Conservation (phyloP, 2,329 filamentous ascomycete genomes). For the Sporothrix sp. region DNA sequence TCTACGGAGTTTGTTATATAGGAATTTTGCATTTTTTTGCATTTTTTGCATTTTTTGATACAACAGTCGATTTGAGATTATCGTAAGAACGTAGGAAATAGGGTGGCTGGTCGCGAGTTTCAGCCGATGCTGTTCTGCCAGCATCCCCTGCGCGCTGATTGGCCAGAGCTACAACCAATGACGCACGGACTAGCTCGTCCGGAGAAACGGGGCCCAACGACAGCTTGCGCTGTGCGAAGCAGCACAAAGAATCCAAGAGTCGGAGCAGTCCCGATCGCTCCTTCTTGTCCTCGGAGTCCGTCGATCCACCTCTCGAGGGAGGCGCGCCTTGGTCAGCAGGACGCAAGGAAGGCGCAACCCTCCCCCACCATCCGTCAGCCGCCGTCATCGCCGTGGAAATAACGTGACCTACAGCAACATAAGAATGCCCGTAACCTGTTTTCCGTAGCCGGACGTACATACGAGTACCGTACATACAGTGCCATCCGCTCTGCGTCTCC, state of each 20-base stretch:
- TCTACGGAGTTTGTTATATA: no score
- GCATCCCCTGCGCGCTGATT: slow-evolving; percentile 1
- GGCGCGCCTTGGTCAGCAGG: neutral
- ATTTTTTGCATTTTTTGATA: neutral
- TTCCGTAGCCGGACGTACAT: neutral
- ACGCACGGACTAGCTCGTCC: neutral
- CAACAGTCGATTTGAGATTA: no score
- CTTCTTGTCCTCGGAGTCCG: neutral
- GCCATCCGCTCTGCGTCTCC: no score
- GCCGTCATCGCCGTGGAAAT: slow-evolving; percentile 6
- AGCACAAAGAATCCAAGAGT: neutral
- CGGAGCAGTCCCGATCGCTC: neutral
- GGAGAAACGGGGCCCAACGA: neutral
- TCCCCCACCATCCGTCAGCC: neutral
- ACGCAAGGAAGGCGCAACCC: slow-evolving; percentile 1
- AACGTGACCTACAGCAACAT: slow-evolving; percentile 4
- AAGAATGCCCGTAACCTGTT: neutral
- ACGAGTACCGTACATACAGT: no score
- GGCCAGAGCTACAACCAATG: neutral
- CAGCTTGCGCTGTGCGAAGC: neutral
- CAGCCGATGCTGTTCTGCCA: neutral
- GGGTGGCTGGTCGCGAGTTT: neutral
- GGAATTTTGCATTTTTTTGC: no score
- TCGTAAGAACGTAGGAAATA: no score
- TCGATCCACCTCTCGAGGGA: slow-evolving; percentile 1